Evolutionary conservation across 1,284 basidiomycete species (phyloP).

Genomic region (Schizophyllum commune): DNA sequence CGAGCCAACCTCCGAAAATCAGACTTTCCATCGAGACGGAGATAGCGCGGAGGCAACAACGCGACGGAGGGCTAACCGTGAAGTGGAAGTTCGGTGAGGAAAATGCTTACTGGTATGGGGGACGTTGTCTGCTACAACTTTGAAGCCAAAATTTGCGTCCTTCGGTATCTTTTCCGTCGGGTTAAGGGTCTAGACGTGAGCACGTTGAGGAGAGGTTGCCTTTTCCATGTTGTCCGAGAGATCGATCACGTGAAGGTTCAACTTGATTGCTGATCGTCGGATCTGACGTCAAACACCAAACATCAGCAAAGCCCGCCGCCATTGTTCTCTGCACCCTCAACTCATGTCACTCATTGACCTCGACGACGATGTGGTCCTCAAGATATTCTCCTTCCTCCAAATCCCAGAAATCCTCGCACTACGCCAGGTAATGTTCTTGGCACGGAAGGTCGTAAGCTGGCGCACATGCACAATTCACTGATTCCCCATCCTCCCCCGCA

Average conservation of each 20-base stretch:
- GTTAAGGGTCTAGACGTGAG: too few relatives aligned
- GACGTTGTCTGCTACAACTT: too few relatives aligned
- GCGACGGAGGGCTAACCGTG: too few relatives aligned
- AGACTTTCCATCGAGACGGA: too few relatives aligned
- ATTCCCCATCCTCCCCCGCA: neutral
- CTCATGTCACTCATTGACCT: neutral
- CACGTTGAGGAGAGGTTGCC: too few relatives aligned
- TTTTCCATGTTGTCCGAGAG: too few relatives aligned
- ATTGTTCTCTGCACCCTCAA: neutral
- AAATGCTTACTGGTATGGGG: too few relatives aligned
- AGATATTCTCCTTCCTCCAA: constrained; percentile 35
- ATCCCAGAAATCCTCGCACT: constrained; percentile 36
- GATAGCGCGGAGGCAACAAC: too few relatives aligned
- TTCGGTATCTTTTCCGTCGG: too few relatives aligned
- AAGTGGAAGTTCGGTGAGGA: too few relatives aligned
- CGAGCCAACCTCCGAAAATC: too few relatives aligned
- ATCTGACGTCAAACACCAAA: neutral
- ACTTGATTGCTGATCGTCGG: neutral
- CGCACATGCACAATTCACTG: neutral
- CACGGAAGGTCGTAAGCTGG: neutral
- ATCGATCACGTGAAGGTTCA: neutral
- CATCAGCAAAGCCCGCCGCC: neutral
- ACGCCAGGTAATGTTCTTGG: constrained; percentile 35
- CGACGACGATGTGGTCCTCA: constrained; percentile 43
- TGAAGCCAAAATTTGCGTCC: too few relatives aligned